Evolutionary conservation across 495 filamentous ascomycete species (phyloP), one percentile per base, ranked within the genome.

Genomic region (Tuber indicum): DNA sequence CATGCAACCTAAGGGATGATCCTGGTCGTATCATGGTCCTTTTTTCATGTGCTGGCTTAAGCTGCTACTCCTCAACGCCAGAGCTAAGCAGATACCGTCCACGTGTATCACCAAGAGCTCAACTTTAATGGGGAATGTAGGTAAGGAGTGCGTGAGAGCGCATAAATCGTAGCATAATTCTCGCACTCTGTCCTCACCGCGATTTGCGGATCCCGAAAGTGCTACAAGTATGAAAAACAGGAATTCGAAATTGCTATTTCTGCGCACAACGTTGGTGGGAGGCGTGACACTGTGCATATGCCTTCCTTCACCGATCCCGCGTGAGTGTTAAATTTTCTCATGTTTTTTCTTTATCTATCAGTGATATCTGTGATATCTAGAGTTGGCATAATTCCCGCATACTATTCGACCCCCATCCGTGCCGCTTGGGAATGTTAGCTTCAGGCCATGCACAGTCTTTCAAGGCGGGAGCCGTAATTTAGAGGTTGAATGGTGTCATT

Each of bases 321-420:
- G 9, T 52, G 23, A 10, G 2, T 10, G 7, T 12, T 12, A 12
- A n/a, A 10, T 52, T n/a, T 12, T n/a, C 8, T n/a, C 8, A 9
- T 2, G 49, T 23, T 14, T 10, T 17, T 26, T 26, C 39, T 14
- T 14, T 23, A 62, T 41, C 52, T n/a, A 62, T 26, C 23, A 14
- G 8, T 26, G 23, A 2, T 7, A 10, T 3, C 0, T 26, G 0
- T 62, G n/a, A 2, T 1, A 4, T 9, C 9, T 26, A n/a, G 1
- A 4, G 52, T 26, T 0, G 52, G 52, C 9, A 62, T 1, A 14
- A 26, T 62, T 62, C 52, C 3, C 52, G 23, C 52, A 62, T 26
- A 62, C 10, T 9, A 62, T 26, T 32, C 3, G 23, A 26, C 9
- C 0, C 14, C 1, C 26, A 1, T 62, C 4, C n/a, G 12, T 9